Evolutionary conservation across 495 filamentous ascomycete genomes (phyloP), one percentile per base, ranked within the genome.

Genomic region (Aspergillus affinis): DNA sequence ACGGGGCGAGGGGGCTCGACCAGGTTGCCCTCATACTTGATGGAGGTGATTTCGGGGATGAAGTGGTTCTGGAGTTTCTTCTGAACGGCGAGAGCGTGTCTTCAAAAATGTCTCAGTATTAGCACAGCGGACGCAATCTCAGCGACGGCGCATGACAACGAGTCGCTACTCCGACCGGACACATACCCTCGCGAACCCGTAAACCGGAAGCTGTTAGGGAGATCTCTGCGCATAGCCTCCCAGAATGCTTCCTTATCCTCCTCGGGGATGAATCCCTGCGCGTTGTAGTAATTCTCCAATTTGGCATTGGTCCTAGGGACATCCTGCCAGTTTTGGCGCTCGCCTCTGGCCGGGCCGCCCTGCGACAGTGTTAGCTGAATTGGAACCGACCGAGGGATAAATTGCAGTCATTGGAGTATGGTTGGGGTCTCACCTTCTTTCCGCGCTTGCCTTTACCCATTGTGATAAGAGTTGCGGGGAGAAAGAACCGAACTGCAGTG

Each of bases 161-260:
- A 48, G n/a, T n/a, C n/a, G 20, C 17, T 30, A 6, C 29, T 53
- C 47, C 32, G 46, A 56, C 60, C 23, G 23, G 23, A 57, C 21
- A 75, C 76, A 45, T 84, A 87, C 88, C 88, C 88, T 80, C 90
- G 92, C 3, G 91, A 96, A 7, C 94, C 93, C 52, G 92, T 91
- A 74, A 98, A 98, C 41, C 95, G 84, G 81, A 97, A 98, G 73
- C 90, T 95, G 76, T 94, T 97, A 49, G 94, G 94, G 2, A 98
- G 80, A 65, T 97, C 93, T 63, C 86, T 80, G 58, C 84, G 82
- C 64, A 98, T 74, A 6, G 89, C 80, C 6, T 78, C 76, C 94
- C 94, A 98, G 75, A 98, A 98, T 4, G 83, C 80, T 21, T 84
- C 78, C 57, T 78, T 80, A 74, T 97, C 93, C 18, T 85, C 82